Percentiles rank a stretch among this genome's conserved stretches.
phyloP scores from a whole-genome alignment of 148 eudicot genomes.

The Nepenthes gracilis region DNA sequence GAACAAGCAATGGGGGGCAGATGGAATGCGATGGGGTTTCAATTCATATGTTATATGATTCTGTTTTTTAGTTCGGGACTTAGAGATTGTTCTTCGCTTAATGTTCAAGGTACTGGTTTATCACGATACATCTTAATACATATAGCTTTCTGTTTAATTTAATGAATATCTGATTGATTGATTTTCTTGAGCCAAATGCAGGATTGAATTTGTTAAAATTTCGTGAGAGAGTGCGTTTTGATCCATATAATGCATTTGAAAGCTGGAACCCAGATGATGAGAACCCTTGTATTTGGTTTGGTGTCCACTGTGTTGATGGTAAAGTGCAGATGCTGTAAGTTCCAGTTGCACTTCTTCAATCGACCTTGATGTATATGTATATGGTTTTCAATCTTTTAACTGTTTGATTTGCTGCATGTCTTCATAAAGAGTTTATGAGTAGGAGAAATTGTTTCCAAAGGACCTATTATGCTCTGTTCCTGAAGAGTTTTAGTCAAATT shows the following conservation, averaged over 20 bases:
- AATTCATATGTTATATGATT: slow-evolving; percentile 31
- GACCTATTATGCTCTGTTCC: not conserved
- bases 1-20: slow-evolving; percentile 61
- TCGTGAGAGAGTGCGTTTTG: slow-evolving; percentile 36
- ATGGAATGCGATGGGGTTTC: slow-evolving; percentile 42
- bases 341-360: slow-evolving; percentile 3
- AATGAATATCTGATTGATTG: not conserved
- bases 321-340: slow-evolving; percentile 87
- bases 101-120: slow-evolving; percentile 55
- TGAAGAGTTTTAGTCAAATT: not conserved
- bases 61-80: slow-evolving; percentile 39
- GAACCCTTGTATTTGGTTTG: slow-evolving; percentile 72
- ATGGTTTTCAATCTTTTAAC: not conserved
- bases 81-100: slow-evolving; percentile 50
- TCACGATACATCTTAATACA: not conserved
- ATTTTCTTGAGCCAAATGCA: slow-evolving; percentile 21
- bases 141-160: not conserved
- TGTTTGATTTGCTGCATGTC: not conserved
- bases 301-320: slow-evolving; percentile 57
- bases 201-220: slow-evolving; percentile 65
- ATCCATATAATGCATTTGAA: slow-evolving; percentile 57
- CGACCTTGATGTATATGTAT: not conserved
- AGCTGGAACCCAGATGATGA: slow-evolving; percentile 57
- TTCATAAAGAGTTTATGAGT: no score
- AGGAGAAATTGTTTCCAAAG: no score